phyloP scores from a whole-genome alignment of 805 yeast species.

The Saccharomycopsis babjevae region DNA sequence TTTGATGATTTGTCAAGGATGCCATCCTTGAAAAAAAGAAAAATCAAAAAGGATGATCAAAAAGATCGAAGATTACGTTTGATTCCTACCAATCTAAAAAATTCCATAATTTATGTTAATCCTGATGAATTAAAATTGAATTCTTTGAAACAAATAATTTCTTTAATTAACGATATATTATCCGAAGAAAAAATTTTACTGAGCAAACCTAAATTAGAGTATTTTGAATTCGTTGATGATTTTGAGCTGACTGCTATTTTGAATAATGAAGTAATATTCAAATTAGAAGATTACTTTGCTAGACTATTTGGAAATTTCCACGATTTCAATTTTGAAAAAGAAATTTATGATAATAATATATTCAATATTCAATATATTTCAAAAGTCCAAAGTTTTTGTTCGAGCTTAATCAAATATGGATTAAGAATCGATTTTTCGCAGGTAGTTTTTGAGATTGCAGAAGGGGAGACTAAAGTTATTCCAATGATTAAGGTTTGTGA shows the following conservation, averaged over 20 bases:
- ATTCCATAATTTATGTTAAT: neutral
- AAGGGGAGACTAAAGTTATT: neutral
- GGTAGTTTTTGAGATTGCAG: neutral
- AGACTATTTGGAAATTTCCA: constrained; percentile 19
- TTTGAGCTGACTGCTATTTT: constrained; percentile 18
- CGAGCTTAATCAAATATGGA: constrained; percentile 23
- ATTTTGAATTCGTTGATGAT: constrained; percentile 17
- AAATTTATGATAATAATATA: constrained; percentile 3
- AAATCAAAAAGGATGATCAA: neutral
- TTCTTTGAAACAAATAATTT: constrained; percentile 1
- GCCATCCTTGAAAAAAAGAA: constrained; percentile 1
- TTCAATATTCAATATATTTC: constrained; percentile 19
- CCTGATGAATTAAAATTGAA: constrained; percentile 6
- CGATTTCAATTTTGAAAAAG: constrained; percentile 21
- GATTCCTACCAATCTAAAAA: neutral
- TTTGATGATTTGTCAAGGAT: neutral
- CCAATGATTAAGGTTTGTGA: constrained; percentile 8
- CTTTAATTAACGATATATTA: constrained; percentile 18
- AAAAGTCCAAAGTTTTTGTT: constrained; percentile 27
- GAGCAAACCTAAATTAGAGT: constrained; percentile 7
- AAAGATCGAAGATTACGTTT: neutral
- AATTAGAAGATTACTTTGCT: constrained; percentile 21
- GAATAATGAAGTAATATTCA: constrained; percentile 19
- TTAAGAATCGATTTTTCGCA: constrained; percentile 20
- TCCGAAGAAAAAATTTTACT: neutral